Base-by-base conservation (phyloP, 805 yeast species). In the Candida railenensis region DNA sequence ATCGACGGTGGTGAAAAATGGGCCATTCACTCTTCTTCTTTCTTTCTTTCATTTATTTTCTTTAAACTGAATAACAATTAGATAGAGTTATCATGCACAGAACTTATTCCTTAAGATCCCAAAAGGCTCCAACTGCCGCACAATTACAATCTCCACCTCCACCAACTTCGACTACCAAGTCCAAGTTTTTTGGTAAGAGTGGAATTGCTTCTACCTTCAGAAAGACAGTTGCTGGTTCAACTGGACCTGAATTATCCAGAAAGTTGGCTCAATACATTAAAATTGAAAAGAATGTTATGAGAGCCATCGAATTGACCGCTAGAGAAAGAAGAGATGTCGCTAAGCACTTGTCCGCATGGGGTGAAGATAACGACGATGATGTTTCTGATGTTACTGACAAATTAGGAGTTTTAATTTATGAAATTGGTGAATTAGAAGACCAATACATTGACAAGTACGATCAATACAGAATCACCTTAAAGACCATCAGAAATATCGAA, bases 91-190 rank as follows among this genome's bases (percentile, higher is more conserved):
- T 42, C 54, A 94, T 94, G 99, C 97, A 92, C 80, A 87, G 97
- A 85, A 92, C 99, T 43, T 94, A 94, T 74, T 92, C 99, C 32
- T 79, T 92, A 73, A 90, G 99, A 82, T 84, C 90, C 59, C 69
- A 85, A 47, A 87, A 96, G 72, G 98, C 97, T 34, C 99, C 99
- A 52, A 91, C 99, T 48, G 98, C 98, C 50, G 82, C 96, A 55
- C 97, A 92, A 73, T 72, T 92, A 71, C 91, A 86, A 67, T 80
- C 87, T 43, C 97, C 98, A 30, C 92, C 96, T 46, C 98, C 98
- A 41, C 98, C 97, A 54, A 85, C 96, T 37, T 83, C 97, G 28
- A 75, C 96, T 45, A 87, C 97, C 61, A 89, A 89, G 76, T 80
- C 84, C 59, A 83, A 84, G 62, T 92, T 91, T 75, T 92, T 94